Conservation (phyloP, 352 stramenopile species). For the Globisporangium parvum region DNA sequence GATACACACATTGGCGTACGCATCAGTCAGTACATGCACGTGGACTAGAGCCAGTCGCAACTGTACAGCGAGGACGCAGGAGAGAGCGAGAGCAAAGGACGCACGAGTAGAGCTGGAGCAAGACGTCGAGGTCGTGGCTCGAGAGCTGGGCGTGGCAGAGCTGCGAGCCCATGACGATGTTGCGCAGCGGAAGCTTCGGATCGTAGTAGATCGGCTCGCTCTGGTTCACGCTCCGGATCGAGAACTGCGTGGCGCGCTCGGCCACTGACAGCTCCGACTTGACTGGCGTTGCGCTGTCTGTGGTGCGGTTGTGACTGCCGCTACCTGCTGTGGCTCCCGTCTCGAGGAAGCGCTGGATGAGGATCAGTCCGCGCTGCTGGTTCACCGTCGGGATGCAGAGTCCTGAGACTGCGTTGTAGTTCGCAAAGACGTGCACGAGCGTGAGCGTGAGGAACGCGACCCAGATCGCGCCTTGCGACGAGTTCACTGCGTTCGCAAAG, state of each 20-base stretch:
- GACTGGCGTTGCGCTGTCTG: not conserved
- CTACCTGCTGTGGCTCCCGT: not conserved
- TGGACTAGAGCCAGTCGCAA: too few relatives aligned
- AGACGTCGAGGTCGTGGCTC: conserved; percentile 30
- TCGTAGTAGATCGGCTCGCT: conserved; percentile 51
- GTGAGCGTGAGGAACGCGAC: conserved; percentile 91
- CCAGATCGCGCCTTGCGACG: conserved; percentile 70
- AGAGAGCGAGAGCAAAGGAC: not conserved
- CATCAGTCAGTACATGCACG: not conserved
- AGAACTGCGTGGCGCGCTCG: conserved; percentile 29
- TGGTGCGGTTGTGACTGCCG: not conserved
- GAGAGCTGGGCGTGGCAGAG: conserved; percentile 33
- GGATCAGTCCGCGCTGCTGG: conserved; percentile 38
- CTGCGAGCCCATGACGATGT: conserved; percentile 58
- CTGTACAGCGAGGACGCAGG: too few relatives aligned
- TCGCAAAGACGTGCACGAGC: conserved; percentile 91
- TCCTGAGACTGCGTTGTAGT: conserved; percentile 88
- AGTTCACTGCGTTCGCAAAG: conserved; percentile 71
- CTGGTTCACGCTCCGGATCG: conserved; percentile 56
- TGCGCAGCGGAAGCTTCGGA: conserved; percentile 33
- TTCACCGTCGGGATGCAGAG: conserved; percentile 91
- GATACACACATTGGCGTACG: not conserved
- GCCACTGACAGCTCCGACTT: conserved; percentile 20
- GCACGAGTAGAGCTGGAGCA: conserved; percentile 52
- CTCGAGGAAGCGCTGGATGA: conserved; percentile 50